These are phyloP conservation scores for Phytophthora cryptogea DNA, from an alignment of 352 stramenopile species.

Conservation along the genomic window DNA sequence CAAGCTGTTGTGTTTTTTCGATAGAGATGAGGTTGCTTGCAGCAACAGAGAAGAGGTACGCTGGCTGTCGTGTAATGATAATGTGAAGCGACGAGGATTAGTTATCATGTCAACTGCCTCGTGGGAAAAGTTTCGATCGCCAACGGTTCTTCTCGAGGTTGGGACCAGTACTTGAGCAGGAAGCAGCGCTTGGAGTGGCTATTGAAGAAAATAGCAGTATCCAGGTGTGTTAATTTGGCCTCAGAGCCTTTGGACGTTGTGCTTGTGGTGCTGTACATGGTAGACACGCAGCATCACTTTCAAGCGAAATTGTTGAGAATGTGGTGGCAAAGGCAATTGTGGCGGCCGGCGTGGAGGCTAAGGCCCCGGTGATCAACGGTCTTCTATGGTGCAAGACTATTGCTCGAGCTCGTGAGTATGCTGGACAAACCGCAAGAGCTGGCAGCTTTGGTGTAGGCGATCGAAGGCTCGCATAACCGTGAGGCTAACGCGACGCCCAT, in stretches of 20 bases:
- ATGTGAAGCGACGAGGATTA: conserved; percentile 22
- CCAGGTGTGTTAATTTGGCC: background rate
- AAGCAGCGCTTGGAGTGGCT: background rate
- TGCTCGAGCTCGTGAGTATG: conserved; percentile 5
- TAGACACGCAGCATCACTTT: background rate
- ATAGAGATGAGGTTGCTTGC: conserved; percentile 9
- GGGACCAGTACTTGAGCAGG: background rate
- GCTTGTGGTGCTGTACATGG: conserved; percentile 2
- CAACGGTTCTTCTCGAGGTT: background rate
- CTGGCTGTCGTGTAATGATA: conserved; percentile 23
- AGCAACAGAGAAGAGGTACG: conserved; percentile 12
- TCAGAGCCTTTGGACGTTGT: conserved; percentile 4
- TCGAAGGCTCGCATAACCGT: conserved; percentile 75
- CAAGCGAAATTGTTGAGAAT: background rate
- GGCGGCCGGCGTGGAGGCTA: background rate
- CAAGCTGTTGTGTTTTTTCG: background rate
- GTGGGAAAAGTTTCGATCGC: background rate
- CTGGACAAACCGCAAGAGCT: background rate
- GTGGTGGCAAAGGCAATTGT: conserved; percentile 3
- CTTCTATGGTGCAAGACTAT: conserved; percentile 4
- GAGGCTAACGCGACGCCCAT: background rate
- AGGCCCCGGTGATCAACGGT: conserved; percentile 5
- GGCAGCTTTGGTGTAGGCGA: conserved; percentile 63
- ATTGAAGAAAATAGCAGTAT: background rate
- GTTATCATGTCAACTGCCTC: conserved; percentile 8